Conservation (phyloP, 495 filamentous ascomycete species). For the Daldinia bambusicola region DNA sequence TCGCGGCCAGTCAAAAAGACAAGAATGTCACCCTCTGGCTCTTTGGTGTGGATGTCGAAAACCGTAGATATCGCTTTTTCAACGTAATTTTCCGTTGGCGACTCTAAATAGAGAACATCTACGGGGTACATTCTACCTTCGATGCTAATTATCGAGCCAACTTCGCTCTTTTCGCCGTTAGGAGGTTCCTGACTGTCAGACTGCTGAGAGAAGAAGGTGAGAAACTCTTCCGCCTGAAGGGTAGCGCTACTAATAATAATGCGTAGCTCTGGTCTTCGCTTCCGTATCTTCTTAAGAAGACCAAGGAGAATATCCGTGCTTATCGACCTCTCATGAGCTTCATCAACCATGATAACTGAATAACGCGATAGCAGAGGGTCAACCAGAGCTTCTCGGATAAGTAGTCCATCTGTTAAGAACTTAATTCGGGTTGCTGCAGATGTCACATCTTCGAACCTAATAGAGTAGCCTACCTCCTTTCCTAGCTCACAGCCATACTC, state of each 20-base stretch:
- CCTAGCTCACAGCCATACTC: constrained; percentile 92
- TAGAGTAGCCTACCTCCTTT: constrained; percentile 95
- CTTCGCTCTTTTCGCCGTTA: constrained; percentile 50
- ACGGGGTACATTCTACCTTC: constrained; percentile 94
- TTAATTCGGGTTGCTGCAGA: constrained; percentile 90
- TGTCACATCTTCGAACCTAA: constrained; percentile 96
- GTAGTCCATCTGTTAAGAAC: constrained; percentile 94
- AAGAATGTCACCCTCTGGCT: constrained; percentile 88
- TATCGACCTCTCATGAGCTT: constrained; percentile 95
- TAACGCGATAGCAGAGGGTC: constrained; percentile 94
- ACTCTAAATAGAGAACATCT: constrained; percentile 84
- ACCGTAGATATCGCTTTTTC: constrained; percentile 88
- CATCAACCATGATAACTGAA: constrained; percentile 98
- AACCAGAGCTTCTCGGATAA: constrained; percentile 92
- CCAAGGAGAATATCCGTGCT: constrained; percentile 95
- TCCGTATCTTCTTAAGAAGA: constrained; percentile 92
- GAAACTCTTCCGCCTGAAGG: constrained; percentile 88
- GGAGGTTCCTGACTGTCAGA: constrained; percentile 57
- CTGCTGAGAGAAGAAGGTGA: constrained; percentile 76
- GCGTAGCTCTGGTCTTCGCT: constrained; percentile 81
- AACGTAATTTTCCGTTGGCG: constrained; percentile 86
- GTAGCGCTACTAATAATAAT: constrained; percentile 96
- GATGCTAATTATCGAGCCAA: constrained; percentile 83
- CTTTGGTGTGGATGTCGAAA: constrained; percentile 91
- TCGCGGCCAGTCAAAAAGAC: constrained; percentile 93